These are phyloP conservation scores for Peronosclerospora sorghi DNA, from an alignment of 352 stramenopile species.

Conservation along the genomic window DNA sequence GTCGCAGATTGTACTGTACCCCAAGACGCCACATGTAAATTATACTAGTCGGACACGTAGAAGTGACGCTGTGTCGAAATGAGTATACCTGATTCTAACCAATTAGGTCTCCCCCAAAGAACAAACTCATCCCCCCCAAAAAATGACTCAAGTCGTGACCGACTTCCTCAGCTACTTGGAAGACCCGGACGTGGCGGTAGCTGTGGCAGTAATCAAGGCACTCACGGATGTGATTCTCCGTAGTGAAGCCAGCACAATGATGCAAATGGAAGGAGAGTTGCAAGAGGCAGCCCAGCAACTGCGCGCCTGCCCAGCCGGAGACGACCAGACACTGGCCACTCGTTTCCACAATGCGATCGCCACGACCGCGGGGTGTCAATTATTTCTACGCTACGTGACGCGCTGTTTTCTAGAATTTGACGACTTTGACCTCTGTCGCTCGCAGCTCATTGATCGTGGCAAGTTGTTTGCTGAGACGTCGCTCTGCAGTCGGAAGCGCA, in stretches of 20 bases:
- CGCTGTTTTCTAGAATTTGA: slow-evolving; percentile 85
- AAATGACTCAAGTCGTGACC: slow-evolving; percentile 32
- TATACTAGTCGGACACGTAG: too few relatives aligned
- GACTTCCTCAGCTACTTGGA: slow-evolving; percentile 66
- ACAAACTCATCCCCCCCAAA: too few relatives aligned
- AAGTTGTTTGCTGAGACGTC: slow-evolving; percentile 90
- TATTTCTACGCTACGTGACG: slow-evolving; percentile 92
- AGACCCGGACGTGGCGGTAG: slow-evolving; percentile 77
- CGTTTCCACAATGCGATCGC: slow-evolving; percentile 84
- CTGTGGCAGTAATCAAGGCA: slow-evolving; percentile 90
- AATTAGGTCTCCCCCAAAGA: too few relatives aligned
- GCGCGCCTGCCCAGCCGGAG: slow-evolving; percentile 41
- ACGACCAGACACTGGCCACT: slow-evolving; percentile 23
- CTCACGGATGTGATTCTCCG: slow-evolving; percentile 87
- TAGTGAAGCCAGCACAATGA: slow-evolving; percentile 90
- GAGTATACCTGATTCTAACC: too few relatives aligned
- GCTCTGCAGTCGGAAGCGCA: slow-evolving; percentile 86
- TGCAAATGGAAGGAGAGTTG: slow-evolving; percentile 90
- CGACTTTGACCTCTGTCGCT: slow-evolving; percentile 88
- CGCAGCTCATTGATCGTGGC: slow-evolving; percentile 85
- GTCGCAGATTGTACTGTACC: too few relatives aligned
- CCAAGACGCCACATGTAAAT: too few relatives aligned
- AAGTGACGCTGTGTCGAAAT: too few relatives aligned
- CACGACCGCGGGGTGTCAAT: slow-evolving; percentile 83
- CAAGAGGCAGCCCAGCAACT: slow-evolving; percentile 73